These are phyloP conservation scores for Castanea mollissima DNA, from an alignment of 306 rosid species.

Conservation along the genomic window DNA sequence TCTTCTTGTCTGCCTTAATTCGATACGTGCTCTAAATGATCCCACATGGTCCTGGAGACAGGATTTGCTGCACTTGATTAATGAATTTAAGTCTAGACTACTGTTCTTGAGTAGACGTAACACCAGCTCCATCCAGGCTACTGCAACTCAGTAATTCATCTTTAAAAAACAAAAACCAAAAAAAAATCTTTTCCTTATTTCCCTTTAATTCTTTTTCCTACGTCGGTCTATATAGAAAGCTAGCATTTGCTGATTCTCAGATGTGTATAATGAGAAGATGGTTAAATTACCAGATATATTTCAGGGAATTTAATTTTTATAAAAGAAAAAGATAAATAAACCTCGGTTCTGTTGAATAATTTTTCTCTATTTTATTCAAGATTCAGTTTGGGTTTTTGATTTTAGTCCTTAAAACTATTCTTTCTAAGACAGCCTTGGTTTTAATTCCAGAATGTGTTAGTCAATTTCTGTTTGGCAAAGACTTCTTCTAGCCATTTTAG, in stretches of 20 bases:
- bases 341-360: not conserved
- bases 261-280: constrained; percentile 9
- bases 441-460: not conserved
- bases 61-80: constrained; percentile 41
- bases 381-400: not conserved
- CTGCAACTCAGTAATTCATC: constrained; percentile 35
- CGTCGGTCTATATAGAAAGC: not conserved
- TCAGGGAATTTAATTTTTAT: not conserved
- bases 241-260: constrained; percentile 8
- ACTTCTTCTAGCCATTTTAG: not conserved
- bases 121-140: constrained; percentile 34
- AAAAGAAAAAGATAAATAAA: not conserved
- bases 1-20: constrained; percentile 88
- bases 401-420: not conserved
- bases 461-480: not conserved
- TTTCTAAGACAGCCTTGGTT: not conserved
- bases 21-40: constrained; percentile 75
- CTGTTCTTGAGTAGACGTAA: constrained; percentile 7
- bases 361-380: not conserved
- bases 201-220: not conserved
- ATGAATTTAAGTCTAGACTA: constrained; percentile 45
- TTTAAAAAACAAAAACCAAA: not conserved
- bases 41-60: constrained; percentile 93
- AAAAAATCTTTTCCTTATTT: not conserved
- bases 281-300: constrained; percentile 25